A percentile compares a stretch with the other conserved stretches of the same genome.
phyloP scores from a whole-genome alignment of 371 early-diverging fungal species.

The Mortierella sp. region DNA sequence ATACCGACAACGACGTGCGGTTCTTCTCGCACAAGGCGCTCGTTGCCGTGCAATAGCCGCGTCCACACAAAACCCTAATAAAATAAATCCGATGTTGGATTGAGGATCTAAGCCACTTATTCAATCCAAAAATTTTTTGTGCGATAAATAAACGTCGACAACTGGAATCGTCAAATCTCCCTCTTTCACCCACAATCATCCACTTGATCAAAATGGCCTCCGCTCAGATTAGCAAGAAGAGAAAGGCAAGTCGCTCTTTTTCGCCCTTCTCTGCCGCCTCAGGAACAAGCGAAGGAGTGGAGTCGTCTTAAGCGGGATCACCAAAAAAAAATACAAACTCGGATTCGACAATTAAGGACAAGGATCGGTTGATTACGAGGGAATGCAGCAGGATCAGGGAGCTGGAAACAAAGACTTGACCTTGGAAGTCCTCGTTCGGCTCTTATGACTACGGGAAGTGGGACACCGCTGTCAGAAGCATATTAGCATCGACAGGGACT shows the following conservation, averaged over 20 bases:
- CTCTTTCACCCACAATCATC: slow-evolving; percentile 46
- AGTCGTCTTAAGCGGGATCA: slow-evolving; percentile 46
- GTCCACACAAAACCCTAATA: background rate
- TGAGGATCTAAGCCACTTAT: slow-evolving; percentile 12
- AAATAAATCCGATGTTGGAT: background rate
- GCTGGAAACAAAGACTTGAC: background rate
- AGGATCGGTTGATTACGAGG: background rate
- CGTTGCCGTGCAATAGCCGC: slow-evolving; percentile 47
- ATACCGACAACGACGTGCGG: slow-evolving; percentile 94
- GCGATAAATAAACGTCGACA: slow-evolving; percentile 30
- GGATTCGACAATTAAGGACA: background rate
- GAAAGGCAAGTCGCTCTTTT: slow-evolving; percentile 67
- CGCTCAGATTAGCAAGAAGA: slow-evolving; percentile 83
- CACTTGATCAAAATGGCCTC: slow-evolving; percentile 52
- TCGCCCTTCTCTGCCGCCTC: background rate
- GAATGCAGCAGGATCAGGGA: background rate
- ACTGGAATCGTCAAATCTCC: slow-evolving; percentile 15
- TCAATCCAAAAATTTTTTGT: slow-evolving; percentile 37
- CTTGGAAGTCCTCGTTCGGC: background rate
- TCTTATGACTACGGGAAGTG: background rate
- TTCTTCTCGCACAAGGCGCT: slow-evolving; percentile 91
- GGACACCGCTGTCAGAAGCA: background rate
- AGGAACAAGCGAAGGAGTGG: slow-evolving; percentile 3
- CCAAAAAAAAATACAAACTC: background rate
- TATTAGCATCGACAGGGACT: background rate